Conservation (phyloP, 2,329 filamentous ascomycete genomes). For the Xylariaceae sp. region DNA sequence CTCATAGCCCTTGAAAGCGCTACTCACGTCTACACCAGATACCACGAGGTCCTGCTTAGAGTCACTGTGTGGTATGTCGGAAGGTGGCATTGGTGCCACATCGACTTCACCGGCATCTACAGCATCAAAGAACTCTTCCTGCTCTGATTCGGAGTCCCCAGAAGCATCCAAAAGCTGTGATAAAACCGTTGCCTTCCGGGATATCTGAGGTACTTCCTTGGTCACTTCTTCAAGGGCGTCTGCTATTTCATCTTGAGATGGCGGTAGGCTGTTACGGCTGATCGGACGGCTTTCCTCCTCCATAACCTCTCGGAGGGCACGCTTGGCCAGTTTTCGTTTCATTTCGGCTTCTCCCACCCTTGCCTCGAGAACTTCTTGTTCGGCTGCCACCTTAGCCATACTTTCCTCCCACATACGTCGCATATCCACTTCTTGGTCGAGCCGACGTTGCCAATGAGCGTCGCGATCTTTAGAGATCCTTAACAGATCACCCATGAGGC, state of each 20-base stretch:
- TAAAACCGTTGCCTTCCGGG: conserved; percentile 59
- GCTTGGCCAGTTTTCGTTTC: conserved; percentile 85
- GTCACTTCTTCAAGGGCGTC: conserved; percentile 34
- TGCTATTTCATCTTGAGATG: conserved; percentile 28
- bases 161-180: conserved; percentile 69
- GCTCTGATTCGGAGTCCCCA: conserved; percentile 68
- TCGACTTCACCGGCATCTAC: conserved; percentile 90
- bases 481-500: conserved; percentile 76
- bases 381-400: conserved; percentile 92
- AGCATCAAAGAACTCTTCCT: conserved; percentile 95
- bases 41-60: conserved; percentile 44
- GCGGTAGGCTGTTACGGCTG: conserved; percentile 26
- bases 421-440: conserved; percentile 87
- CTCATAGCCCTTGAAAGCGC: conserved; percentile 85
- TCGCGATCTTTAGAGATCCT: conserved; percentile 93
- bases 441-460: conserved; percentile 91
- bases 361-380: conserved; percentile 86
- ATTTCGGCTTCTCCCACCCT: conserved; percentile 84
- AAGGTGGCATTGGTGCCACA: conserved; percentile 59
- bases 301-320: conserved; percentile 78
- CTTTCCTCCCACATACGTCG: conserved; percentile 98
- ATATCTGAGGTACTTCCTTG: conserved; percentile 35
- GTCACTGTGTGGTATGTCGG: conserved; percentile 36
- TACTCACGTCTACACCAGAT: conserved; percentile 58
- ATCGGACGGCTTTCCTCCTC: conserved; percentile 44